Base-by-base conservation (phyloP, 805 yeast genomes). In the Wickerhamiella hasegawae region DNA sequence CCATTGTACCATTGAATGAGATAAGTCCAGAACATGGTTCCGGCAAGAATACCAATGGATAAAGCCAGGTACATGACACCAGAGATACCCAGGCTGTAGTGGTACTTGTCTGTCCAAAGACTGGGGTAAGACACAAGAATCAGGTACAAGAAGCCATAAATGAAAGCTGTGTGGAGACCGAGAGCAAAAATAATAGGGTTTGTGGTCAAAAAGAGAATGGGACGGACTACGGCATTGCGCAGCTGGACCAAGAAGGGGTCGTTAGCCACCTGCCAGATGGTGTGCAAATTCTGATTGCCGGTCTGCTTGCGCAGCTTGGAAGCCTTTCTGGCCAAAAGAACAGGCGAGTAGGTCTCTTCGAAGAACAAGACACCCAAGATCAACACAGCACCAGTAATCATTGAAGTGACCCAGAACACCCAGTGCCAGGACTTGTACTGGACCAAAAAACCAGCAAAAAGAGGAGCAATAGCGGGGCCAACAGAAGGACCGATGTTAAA, bases 121-220 rank as follows among this genome's bases (percentile, higher is more conserved):
- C 56, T 40, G 2, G 81, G 79, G 55, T 70, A 74, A 3, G 76
- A 62, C 16, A 69, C 72, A 37, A 75, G 61, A 61, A 75, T 58
- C 39, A 75, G 59, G 52, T 76, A 75, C 65, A 73, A 62, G 56
- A 71, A 69, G 12, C 81, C 82, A 49, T 74, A 76, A 5, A 66
- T 62, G 47, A 73, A 69, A 1, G 82, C 82, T 69, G 71, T 64
- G 51, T 68, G 73, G 4, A 67, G 50, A 3, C 81, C 80, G 26
- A 76, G 55, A 0, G 77, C 75, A 19, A 70, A 55, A 20, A 75
- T 70, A 66, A 76, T 71, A 3, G 81, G 81, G 46, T 74, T 71
- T 18, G 70, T 62, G 27, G 62, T 51, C 20, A 75, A 53, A 36
- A 75, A 53, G 29, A 55, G 57, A 16, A 74, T 31, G 3, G 83